Base-by-base conservation (phyloP, 2,329 filamentous ascomycete species). In the Colletotrichum chrysophilum region DNA sequence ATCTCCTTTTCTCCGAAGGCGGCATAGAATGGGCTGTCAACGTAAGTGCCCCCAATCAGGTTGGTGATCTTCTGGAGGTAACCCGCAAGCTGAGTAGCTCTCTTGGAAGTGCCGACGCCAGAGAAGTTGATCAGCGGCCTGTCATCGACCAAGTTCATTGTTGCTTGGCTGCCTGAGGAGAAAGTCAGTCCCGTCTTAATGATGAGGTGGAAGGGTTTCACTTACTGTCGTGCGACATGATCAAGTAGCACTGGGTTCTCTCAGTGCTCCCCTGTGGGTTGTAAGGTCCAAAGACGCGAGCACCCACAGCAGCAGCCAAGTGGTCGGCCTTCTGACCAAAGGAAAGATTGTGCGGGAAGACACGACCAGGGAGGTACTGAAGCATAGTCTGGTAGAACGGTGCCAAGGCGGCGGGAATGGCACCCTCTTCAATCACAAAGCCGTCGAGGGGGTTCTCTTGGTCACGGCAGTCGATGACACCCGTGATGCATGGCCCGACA, bases 151-250 rank as follows among this genome's bases (percentile, higher is more conserved):
- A 94, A 84, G 0, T 88, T 88, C 67, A 94, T 80, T 4, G 88
- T 88, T 1, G 90, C 91, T 82, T 94, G 91, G 78, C 92, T 91
- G 86, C 74, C 74, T 76, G 7, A 0, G 32, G 24, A 80, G 4
- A 10, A 8, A 2, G 60, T 75, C 8, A 73, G 65, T 24, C 3
- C 18, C 1, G 28, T 2, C 3, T 14, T 2, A 8, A 32, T 16
- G 4, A 8, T 0, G 2, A 6, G 4, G 6, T 30, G 6, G 78
- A 56, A 48, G 43, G 1, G 16, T 10, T 2, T 0, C 14, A 74
- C 77, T 68, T 82, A 69, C 88, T 91, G 78, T 93, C 92, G 78
- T 94, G 92, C 2, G 89, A 91, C 91, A 94, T 93, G 80, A 93
- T 87, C 7, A 94, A 85, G 80, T 93, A 94, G 0, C 91, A 87